Percentiles rank a stretch among this genome's conserved stretches.
These are phyloP conservation scores for Eucommia ulmoides DNA, from an alignment of 257 asterid species.

Conservation along the genomic window DNA sequence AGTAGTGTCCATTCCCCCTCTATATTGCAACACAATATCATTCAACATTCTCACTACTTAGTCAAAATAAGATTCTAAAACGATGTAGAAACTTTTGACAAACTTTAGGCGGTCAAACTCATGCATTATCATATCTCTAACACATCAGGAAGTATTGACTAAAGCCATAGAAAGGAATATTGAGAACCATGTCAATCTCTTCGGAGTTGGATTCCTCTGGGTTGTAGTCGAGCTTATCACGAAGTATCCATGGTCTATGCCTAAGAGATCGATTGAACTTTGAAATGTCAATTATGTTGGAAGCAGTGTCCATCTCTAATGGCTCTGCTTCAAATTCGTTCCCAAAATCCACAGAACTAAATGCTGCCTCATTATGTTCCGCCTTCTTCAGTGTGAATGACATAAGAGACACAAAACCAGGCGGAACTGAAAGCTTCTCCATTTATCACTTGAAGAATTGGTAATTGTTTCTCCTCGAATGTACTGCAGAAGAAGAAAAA, in stretches of 20 bases:
- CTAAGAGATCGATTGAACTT: constrained; percentile 26
- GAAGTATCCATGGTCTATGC: constrained; percentile 41
- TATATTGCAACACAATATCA: no score
- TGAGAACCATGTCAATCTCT: constrained; percentile 27
- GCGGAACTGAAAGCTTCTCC: constrained; percentile 41
- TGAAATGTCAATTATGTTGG: constrained; percentile 20
- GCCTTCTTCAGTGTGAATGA: constrained; percentile 40
- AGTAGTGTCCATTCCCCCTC: no score
- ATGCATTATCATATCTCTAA: not conserved
- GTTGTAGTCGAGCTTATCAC: constrained; percentile 12
- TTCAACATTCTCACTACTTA: no score
- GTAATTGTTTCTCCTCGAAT: no score
- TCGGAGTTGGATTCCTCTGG: constrained; percentile 23
- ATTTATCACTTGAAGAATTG: no score
- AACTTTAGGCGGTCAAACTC: not conserved
- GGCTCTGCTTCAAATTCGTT: constrained; percentile 11
- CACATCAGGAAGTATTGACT: not conserved
- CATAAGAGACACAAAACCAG: constrained; percentile 65
- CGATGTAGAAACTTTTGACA: no score
- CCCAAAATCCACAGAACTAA: constrained; percentile 13
- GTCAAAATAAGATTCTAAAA: no score
- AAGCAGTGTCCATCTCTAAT: constrained; percentile 10
- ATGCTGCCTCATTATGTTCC: constrained; percentile 12
- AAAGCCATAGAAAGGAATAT: not conserved
- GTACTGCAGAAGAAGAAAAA: no score